phyloP scores from a whole-genome alignment of 371 early-diverging fungal species.

The Mucor piriformis region DNA sequence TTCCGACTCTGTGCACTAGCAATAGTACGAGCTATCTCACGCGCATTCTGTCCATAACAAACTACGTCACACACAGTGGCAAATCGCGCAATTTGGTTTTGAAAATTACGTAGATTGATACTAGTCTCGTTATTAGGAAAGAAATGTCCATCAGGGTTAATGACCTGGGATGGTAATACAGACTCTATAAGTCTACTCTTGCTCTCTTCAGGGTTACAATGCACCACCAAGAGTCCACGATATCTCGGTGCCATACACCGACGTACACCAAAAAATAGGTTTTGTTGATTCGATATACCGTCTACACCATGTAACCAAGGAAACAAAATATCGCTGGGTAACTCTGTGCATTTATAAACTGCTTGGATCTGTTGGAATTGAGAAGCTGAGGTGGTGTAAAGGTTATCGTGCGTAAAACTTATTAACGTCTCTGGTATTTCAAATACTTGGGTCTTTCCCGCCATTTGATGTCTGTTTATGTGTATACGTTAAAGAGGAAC shows the following conservation, averaged over 20 bases:
- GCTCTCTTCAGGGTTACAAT: conserved; percentile 28
- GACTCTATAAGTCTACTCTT: conserved; percentile 27
- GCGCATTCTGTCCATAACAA: conserved; percentile 24
- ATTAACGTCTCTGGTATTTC: neutral
- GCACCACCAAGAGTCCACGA: conserved; percentile 47
- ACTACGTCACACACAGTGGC: conserved; percentile 62
- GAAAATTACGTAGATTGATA: conserved; percentile 66
- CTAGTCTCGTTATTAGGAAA: conserved; percentile 1
- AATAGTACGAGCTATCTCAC: conserved; percentile 44
- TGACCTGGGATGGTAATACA: conserved; percentile 11
- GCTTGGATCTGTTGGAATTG: conserved; percentile 8
- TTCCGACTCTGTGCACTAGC: conserved; percentile 47
- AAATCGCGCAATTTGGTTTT: conserved; percentile 58
- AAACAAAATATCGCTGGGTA: conserved; percentile 62
- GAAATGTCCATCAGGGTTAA: conserved; percentile 1
- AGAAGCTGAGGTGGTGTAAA: conserved; percentile 9
- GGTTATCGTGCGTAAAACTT: neutral
- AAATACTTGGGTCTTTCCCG: too few species aligned
- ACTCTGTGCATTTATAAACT: conserved; percentile 40
- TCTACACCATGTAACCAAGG: conserved; percentile 73
- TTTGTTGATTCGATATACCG: conserved; percentile 54
- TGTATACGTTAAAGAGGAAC: too few species aligned
- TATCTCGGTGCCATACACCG: conserved; percentile 45
- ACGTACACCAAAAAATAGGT: conserved; percentile 62
- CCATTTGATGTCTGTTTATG: too few species aligned